Evolutionary conservation across 139 green algal species (phyloP), one percentile per base, ranked within the genome.

Genomic region (Penium margaritaceum): DNA sequence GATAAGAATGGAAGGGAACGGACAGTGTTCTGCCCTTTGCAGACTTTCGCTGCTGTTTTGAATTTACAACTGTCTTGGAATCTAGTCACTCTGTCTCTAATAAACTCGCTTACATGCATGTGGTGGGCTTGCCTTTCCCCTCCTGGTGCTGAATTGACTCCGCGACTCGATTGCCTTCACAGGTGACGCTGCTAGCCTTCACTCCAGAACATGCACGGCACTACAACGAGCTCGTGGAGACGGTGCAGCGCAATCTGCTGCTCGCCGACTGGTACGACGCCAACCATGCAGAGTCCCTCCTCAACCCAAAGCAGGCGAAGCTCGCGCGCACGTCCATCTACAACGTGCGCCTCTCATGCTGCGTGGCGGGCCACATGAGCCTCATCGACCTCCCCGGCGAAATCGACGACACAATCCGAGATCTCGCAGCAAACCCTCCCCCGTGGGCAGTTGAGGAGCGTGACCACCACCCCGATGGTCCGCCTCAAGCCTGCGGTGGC

Each of bases 201-300:
- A 74, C 77, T 0, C 67, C 80, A 2, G 66, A 83, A 36, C 92
- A 97, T 72, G 92, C 90, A 0, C 1, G 14, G 15, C 84, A 61
- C 30, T 96, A 95, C 87, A 97, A 97, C 77, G 83, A 81, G 2
- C 83, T 96, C 24, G 85, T 92, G 27, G 65, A 88, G 34, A 72
- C 85, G 15, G 70, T 83, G 88, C 62, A 64, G 21, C 84, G 89
- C 4, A 79, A 65, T 75, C 78, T 97, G 69, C 77, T 97, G 64
- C 85, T 91, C 0, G 47, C 47, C 12, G 30, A 85, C 85, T 1
- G 92, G 96, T 63, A 79, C 27, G 93, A 98, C 70, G 81, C 89
- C 17, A 78, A 87, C 38, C 92, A 98, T 81, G 47, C 44, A 0
- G 90, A 98, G 86, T 89, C 75, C 60, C 79, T 97, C 41, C 82